A percentile compares a stretch with the other conserved stretches of the same genome.
These are phyloP conservation scores for Fusarium azukiicola DNA, from an alignment of 2,329 filamentous ascomycete genomes.

Conservation along the genomic window DNA sequence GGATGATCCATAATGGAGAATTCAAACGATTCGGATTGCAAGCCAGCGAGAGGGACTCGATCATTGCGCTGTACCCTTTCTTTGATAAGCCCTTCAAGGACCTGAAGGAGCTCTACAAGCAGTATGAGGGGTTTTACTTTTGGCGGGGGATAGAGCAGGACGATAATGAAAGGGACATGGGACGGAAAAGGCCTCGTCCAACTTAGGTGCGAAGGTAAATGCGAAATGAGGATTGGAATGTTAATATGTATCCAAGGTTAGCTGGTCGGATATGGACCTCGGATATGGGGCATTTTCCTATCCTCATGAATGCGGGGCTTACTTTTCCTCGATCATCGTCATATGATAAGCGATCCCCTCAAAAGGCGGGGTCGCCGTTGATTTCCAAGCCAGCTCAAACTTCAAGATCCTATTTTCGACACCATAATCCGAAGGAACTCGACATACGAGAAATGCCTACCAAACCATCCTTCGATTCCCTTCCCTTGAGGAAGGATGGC, in stretches of 20 bases:
- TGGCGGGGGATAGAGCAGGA: too few species aligned
- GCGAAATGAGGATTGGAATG: too few species aligned
- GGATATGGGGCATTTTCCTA: constrained; percentile 7
- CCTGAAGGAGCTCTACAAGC: background rate
- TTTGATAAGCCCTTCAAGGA: background rate
- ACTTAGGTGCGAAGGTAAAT: too few species aligned
- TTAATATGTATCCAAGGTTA: background rate
- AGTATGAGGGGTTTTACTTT: background rate
- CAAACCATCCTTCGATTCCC: constrained; percentile 64
- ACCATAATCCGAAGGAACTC: background rate
- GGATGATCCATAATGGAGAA: too few species aligned
- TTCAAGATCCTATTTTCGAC: background rate
- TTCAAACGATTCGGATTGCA: too few species aligned
- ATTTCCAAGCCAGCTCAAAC: constrained; percentile 1
- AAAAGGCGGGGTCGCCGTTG: constrained; percentile 25
- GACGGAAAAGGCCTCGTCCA: background rate
- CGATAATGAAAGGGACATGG: background rate
- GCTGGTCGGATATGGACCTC: background rate
- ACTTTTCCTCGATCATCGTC: constrained; percentile 11
- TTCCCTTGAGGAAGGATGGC: constrained; percentile 72
- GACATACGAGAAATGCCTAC: constrained; percentile 14
- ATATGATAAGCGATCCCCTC: constrained; percentile 17
- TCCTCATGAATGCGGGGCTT: background rate
- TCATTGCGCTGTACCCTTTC: too few species aligned
- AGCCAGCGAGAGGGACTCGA: too few species aligned